phyloP scores from a whole-genome alignment of 2,329 filamentous ascomycete genomes.

The Alternaria rosae region DNA sequence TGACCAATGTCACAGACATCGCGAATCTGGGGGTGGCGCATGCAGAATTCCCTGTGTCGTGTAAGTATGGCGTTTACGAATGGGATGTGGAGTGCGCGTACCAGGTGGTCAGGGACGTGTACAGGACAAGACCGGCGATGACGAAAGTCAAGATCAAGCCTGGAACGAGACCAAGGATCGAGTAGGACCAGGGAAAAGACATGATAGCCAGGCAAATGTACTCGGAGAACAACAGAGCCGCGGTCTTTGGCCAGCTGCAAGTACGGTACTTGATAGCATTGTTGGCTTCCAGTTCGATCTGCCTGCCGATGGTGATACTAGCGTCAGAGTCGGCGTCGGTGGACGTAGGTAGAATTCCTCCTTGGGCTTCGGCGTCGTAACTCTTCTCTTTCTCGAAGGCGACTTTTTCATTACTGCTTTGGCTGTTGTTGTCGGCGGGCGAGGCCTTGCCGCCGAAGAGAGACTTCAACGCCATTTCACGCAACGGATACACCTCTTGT shows the following conservation, averaged over 20 bases:
- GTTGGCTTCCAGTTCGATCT: slow-evolving; percentile 78
- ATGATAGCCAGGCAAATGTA: slow-evolving; percentile 95
- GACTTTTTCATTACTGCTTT: slow-evolving; percentile 22
- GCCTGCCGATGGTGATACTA: slow-evolving; percentile 63
- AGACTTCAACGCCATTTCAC: slow-evolving; percentile 61
- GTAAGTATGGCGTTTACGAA: slow-evolving; percentile 11
- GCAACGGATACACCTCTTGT: slow-evolving; percentile 55
- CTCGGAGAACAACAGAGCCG: slow-evolving; percentile 88
- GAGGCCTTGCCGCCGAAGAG: slow-evolving; percentile 33
- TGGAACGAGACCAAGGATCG: slow-evolving; percentile 83
- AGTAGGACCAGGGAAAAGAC: slow-evolving; percentile 95
- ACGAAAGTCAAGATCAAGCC: slow-evolving; percentile 83
- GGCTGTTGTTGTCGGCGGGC: slow-evolving; percentile 22
- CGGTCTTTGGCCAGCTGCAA: slow-evolving; percentile 95
- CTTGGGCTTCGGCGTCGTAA: slow-evolving; percentile 41
- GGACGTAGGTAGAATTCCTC: slow-evolving; percentile 49
- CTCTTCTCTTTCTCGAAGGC: slow-evolving; percentile 23
- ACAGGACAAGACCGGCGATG: slow-evolving; percentile 79
- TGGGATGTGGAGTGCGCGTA: slow-evolving; percentile 45
- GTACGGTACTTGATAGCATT: slow-evolving; percentile 90
- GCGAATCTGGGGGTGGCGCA: slow-evolving; percentile 87
- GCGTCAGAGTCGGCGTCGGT: slow-evolving; percentile 47
- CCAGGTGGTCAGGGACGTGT: slow-evolving; percentile 76
- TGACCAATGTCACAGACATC: slow-evolving; percentile 97
- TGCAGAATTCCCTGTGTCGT: slow-evolving; percentile 79